Conservation (phyloP, 2,329 filamentous ascomycete genomes). For the Fusarium metavorans region DNA sequence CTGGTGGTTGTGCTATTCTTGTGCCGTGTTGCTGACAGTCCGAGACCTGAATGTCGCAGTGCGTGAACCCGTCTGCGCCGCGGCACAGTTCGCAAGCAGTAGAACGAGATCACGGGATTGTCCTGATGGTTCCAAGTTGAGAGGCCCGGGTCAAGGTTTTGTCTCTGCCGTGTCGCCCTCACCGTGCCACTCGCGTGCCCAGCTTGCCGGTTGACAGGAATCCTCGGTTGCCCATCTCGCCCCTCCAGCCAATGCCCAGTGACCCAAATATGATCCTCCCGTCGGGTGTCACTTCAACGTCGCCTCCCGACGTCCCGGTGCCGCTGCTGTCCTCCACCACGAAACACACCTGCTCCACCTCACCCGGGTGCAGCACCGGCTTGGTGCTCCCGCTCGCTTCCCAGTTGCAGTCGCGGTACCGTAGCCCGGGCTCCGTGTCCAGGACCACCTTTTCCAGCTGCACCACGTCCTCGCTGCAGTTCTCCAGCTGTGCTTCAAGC, state of each 20-base stretch:
- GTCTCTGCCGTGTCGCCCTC: slow-evolving; percentile 32
- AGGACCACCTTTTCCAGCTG: slow-evolving; percentile 77
- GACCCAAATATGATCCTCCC: slow-evolving; percentile 79
- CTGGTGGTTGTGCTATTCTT: background rate
- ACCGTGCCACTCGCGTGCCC: slow-evolving; percentile 60
- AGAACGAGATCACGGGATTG: slow-evolving; percentile 2
- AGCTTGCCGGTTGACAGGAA: slow-evolving; percentile 89
- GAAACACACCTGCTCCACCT: slow-evolving; percentile 76
- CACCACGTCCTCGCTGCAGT: slow-evolving; percentile 86
- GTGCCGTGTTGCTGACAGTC: background rate
- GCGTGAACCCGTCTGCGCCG: background rate
- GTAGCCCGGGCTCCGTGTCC: slow-evolving; percentile 64
- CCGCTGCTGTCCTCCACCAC: slow-evolving; percentile 63
- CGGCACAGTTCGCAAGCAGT: background rate
- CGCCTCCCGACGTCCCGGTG: slow-evolving; percentile 1
- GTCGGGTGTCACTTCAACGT: slow-evolving; percentile 60
- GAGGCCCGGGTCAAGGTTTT: slow-evolving; percentile 5
- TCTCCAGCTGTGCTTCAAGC: slow-evolving; percentile 95
- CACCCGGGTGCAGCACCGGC: slow-evolving; percentile 71
- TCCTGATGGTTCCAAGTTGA: background rate
- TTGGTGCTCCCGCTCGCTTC: slow-evolving; percentile 56
- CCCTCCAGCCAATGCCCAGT: slow-evolving; percentile 87
- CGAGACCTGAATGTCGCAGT: background rate
- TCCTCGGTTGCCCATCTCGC: slow-evolving; percentile 89
- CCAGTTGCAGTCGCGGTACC: slow-evolving; percentile 70